phyloP scores from a whole-genome alignment of 306 rosid genomes.

The Echinosophora koreensis region DNA sequence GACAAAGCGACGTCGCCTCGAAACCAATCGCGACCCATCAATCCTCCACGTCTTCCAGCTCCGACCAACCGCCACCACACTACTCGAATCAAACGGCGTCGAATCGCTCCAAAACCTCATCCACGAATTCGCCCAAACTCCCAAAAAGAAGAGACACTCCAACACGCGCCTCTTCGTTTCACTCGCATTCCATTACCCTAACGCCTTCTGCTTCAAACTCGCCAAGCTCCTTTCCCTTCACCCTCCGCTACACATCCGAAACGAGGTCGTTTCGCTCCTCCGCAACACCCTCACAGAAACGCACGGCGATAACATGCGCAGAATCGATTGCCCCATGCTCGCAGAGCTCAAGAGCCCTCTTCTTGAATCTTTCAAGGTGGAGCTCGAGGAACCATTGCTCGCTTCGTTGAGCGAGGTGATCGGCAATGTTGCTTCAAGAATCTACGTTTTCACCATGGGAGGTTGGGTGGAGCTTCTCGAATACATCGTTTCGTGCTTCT shows the following conservation, averaged over 20 bases:
- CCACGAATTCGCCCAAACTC: background rate
- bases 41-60: conserved; percentile 30
- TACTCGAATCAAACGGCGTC: background rate
- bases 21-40: background rate
- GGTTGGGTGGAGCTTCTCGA: conserved; percentile 42
- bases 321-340: background rate
- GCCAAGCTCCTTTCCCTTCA: background rate
- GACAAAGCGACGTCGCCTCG: background rate
- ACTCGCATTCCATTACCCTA: conserved; percentile 18
- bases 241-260: background rate
- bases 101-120: background rate
- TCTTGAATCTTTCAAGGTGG: background rate
- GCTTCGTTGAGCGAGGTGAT: background rate
- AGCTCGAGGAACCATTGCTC: background rate
- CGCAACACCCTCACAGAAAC: background rate
- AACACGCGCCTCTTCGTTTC: background rate
- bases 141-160: background rate
- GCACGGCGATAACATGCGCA: background rate
- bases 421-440: background rate
- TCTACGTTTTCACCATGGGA: background rate
- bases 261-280: background rate
- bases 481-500: background rate
- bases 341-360: background rate
- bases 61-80: background rate
- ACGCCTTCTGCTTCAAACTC: conserved; percentile 38